Evolutionary conservation across 352 stramenopile species (phyloP).

Genomic region (Pythium aristosporum): DNA sequence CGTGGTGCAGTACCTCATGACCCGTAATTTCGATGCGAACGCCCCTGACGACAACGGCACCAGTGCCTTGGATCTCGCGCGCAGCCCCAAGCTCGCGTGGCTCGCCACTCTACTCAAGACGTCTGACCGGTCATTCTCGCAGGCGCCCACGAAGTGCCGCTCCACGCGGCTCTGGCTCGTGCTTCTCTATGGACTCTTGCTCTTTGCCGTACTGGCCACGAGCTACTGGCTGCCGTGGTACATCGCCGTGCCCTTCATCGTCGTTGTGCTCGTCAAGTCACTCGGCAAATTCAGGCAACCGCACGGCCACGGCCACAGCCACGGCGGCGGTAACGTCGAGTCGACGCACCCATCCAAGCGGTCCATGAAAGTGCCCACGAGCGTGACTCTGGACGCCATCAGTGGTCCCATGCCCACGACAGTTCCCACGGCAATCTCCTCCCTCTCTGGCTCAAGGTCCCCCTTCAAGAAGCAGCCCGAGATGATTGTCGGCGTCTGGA

Average conservation of each 20-base stretch:
- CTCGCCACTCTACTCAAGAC: constrained; percentile 46
- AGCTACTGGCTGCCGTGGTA: constrained; percentile 76
- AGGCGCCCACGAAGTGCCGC: constrained; percentile 51
- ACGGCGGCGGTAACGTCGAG: constrained; percentile 39
- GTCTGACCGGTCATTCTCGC: constrained; percentile 32
- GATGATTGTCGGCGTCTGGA: constrained; percentile 77
- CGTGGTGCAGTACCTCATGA: constrained; percentile 68
- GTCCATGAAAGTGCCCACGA: constrained; percentile 8
- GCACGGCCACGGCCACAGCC: constrained; percentile 49
- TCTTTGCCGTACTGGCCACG: constrained; percentile 55
- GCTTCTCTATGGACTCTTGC: constrained; percentile 43
- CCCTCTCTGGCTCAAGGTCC: constrained; percentile 10
- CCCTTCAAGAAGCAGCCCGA: constrained; percentile 56
- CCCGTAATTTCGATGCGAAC: constrained; percentile 51
- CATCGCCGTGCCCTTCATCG: constrained; percentile 58
- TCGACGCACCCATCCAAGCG: constrained; percentile 24
- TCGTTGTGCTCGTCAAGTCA: constrained; percentile 49
- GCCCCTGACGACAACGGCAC: constrained; percentile 41
- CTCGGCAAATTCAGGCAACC: constrained; percentile 37
- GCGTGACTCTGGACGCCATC: constrained; percentile 12
- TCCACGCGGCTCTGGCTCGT: constrained; percentile 51
- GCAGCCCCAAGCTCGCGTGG: constrained; percentile 39
- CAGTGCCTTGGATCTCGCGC: constrained; percentile 44
- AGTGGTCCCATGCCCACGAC: constrained; percentile 2
- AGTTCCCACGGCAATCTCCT: constrained; percentile 3